Evolutionary conservation across 2,329 filamentous ascomycete genomes (phyloP).

Genomic region (Rugonectria rugulosa): DNA sequence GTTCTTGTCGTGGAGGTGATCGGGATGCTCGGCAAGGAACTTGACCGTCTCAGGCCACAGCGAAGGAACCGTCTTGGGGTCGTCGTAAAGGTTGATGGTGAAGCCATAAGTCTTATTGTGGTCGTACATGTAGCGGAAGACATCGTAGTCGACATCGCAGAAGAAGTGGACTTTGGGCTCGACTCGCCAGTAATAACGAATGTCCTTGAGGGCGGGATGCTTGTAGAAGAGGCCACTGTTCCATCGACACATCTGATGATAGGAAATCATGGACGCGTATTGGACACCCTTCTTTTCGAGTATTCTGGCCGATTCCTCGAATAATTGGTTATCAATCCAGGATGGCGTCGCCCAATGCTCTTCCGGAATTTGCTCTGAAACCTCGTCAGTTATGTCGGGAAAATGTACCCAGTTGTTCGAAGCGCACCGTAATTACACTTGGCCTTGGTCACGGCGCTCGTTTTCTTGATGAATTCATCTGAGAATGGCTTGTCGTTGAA

Average conservation of each 20-base stretch:
- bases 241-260: slow-evolving; percentile 99
- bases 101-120: slow-evolving; percentile 99
- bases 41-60: slow-evolving; percentile 96
- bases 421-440: slow-evolving; percentile 80
- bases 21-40: slow-evolving; percentile 85
- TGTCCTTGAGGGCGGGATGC: slow-evolving; percentile 83
- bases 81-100: slow-evolving; percentile 96
- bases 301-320: slow-evolving; percentile 82
- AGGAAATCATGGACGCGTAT: slow-evolving; percentile 87
- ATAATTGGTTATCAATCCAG: slow-evolving; percentile 92
- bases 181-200: slow-evolving; percentile 97
- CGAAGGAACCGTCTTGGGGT: slow-evolving; percentile 82
- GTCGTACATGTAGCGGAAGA: slow-evolving; percentile 98
- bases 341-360: slow-evolving; percentile 93
- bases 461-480: slow-evolving; percentile 89
- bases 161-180: slow-evolving; percentile 99
- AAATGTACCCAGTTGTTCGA: no score
- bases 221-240: slow-evolving; percentile 98
- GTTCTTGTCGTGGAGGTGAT: slow-evolving; percentile 83
- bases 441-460: slow-evolving; percentile 83
- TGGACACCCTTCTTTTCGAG: slow-evolving; percentile 87
- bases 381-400: slow-evolving; percentile 3
- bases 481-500: slow-evolving; percentile 96
- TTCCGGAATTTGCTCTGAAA: slow-evolving; percentile 81
- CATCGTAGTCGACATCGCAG: slow-evolving; percentile 97